A percentile compares a stretch with the other conserved stretches of the same genome.
Conservation (phyloP, 192 early-diverging fungal genomes). For the Phlyctochytrium planicorne region DNA sequence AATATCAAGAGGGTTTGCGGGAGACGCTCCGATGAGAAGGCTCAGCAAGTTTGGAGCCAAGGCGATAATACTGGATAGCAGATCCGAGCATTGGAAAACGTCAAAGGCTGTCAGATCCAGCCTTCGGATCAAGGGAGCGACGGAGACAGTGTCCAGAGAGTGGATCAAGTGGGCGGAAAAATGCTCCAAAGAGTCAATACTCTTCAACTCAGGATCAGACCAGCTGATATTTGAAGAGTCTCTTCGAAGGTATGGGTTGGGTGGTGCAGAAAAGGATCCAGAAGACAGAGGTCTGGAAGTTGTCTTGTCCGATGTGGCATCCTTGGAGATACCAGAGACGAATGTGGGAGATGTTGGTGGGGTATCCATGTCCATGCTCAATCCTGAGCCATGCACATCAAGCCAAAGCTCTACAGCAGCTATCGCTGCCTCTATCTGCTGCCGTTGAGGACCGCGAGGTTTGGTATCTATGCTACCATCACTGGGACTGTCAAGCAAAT, state of each 20-base stretch:
- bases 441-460: background rate
- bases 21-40: background rate
- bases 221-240: too few species aligned
- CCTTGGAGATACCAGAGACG: too few species aligned
- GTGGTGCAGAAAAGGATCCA: too few species aligned
- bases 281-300: too few species aligned
- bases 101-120: background rate
- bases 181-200: too few species aligned
- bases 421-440: slow-evolving; percentile 1
- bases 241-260: too few species aligned
- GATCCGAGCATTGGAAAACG: background rate
- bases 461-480: background rate
- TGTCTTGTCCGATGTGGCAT: too few species aligned
- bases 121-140: background rate
- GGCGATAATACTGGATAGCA: background rate
- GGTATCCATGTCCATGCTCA: too few species aligned
- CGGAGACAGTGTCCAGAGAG: too few species aligned
- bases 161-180: too few species aligned
- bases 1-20: background rate
- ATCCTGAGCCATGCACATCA: background rate
- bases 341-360: too few species aligned
- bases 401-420: slow-evolving; percentile 6
- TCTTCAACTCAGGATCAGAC: background rate
- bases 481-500: background rate
- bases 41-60: background rate